phyloP scores from a whole-genome alignment of 2,329 filamentous ascomycete genomes.

The Clonostachys rosea region DNA sequence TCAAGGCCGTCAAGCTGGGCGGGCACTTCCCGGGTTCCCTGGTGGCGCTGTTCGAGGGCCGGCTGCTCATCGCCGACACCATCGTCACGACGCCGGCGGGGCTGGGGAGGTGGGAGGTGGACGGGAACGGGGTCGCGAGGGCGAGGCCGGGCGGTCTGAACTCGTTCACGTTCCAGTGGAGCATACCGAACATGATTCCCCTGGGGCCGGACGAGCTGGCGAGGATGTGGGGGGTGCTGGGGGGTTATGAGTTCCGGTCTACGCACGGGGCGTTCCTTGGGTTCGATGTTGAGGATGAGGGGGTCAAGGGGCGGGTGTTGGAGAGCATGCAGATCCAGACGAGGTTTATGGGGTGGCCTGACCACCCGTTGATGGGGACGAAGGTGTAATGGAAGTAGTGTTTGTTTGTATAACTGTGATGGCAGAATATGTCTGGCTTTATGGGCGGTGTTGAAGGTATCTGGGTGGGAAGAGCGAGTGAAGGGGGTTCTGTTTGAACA shows the following conservation, averaged over 20 bases:
- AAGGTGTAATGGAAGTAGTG: slow-evolving; percentile 6
- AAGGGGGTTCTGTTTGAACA: neutral
- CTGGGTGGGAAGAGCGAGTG: neutral
- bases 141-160: slow-evolving; percentile 36
- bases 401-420: neutral
- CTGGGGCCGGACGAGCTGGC: slow-evolving; percentile 58
- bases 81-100: slow-evolving; percentile 65
- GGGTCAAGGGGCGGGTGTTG: slow-evolving; percentile 61
- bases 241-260: slow-evolving; percentile 55
- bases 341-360: slow-evolving; percentile 38
- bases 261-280: slow-evolving; percentile 65
- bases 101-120: slow-evolving; percentile 34
- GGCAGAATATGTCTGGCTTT: too few species aligned
- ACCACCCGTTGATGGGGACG: slow-evolving; percentile 29
- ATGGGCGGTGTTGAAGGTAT: too few species aligned
- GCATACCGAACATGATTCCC: slow-evolving; percentile 71
- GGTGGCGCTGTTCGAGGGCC: slow-evolving; percentile 56
- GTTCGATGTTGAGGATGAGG: slow-evolving; percentile 51
- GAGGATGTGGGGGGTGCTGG: slow-evolving; percentile 66
- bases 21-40: slow-evolving; percentile 78
- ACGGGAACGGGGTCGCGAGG: slow-evolving; percentile 27
- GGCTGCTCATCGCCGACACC: slow-evolving; percentile 73
- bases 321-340: slow-evolving; percentile 76
- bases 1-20: slow-evolving; percentile 64
- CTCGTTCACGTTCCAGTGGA: slow-evolving; percentile 71